Base-by-base conservation (phyloP, 345 rosid genomes). In the Balakata baccata region DNA sequence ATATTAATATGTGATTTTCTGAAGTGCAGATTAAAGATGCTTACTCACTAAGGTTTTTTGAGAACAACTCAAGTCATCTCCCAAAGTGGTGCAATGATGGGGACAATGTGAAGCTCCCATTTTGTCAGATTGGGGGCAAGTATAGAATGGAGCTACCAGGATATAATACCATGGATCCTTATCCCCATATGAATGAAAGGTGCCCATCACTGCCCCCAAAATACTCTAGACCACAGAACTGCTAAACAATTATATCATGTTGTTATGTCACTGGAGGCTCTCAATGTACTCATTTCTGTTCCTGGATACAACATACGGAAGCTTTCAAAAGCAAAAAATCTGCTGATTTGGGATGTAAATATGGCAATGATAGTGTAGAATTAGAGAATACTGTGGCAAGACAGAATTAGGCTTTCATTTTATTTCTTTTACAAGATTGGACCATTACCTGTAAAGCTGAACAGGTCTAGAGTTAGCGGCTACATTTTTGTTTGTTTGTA, bases 71-170 rank as follows among this genome's bases (percentile, higher is more conserved):
- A 66, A 96, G 93, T 84, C 90, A 85, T 66, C 86, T 96, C 39
- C 98, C 96, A 18, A 76, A 82, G 75, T 96, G 99, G 99, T 96
- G 99, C 90, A 91, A 93, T 66, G 88, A 85, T 71, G 92, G 82
- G 18, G 94, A 90, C n/a, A n/a, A 56, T 47, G 90, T 89, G 66
- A 86, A 91, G 85, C 90, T 93, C 20, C 93, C 92, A 0, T 96
- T 83, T 72, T 96, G 99, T 84, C 99, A 96, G 82, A 91, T 96
- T 61, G 78, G 73, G 53, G 98, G 99, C 66, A 88, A 88, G 81
- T 96, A 93, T 71, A 85, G 96, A 64, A 95, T 95, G 98, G 99
- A 95, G 71, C 86, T 95, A 74, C 99, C 97, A 0, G 98, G 76
- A 66, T 95, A 88, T 82, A 95, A 95, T 79, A 78, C 94, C 47